These are phyloP conservation scores for Dimocarpus longan DNA, from an alignment of 345 rosid species.

Conservation along the genomic window DNA sequence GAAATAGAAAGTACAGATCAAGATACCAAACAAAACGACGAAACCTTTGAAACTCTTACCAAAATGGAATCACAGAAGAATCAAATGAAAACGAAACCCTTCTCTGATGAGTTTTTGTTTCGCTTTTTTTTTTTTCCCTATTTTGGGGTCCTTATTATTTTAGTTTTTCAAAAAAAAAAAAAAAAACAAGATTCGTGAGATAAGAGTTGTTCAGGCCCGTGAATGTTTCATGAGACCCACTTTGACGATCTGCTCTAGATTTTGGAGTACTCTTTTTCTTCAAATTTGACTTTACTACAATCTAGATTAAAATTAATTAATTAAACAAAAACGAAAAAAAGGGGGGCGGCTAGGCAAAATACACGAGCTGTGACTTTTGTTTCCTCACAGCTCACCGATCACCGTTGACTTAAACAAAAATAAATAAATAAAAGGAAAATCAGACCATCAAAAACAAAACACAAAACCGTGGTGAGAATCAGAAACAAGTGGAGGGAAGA, in stretches of 20 bases:
- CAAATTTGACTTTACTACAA: neutral
- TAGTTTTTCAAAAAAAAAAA: too few relatives aligned
- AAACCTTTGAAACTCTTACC: neutral
- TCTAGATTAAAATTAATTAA: neutral
- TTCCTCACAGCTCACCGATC: neutral
- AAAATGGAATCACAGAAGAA: neutral
- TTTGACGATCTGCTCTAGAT: slow-evolving; percentile 13
- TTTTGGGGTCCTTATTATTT: too few relatives aligned
- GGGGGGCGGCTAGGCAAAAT: neutral
- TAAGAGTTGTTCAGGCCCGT: slow-evolving; percentile 8
- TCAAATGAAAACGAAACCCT: slow-evolving; percentile 4
- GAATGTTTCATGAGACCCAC: slow-evolving; percentile 18
- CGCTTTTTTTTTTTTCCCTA: neutral
- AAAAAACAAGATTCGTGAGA: neutral
- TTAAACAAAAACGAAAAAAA: neutral
- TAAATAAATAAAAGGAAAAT: too few relatives aligned
- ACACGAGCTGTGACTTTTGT: neutral
- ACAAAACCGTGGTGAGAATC: too few relatives aligned
- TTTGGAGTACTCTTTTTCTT: neutral
- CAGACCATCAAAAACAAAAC: too few relatives aligned
- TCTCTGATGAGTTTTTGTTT: neutral
- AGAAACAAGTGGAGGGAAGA: neutral
- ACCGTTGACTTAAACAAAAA: neutral
- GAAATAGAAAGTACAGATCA: neutral
- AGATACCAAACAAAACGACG: neutral